These are phyloP conservation scores for Stephania japonica DNA, from an alignment of 164 flowering plant species.

Conservation along the genomic window DNA sequence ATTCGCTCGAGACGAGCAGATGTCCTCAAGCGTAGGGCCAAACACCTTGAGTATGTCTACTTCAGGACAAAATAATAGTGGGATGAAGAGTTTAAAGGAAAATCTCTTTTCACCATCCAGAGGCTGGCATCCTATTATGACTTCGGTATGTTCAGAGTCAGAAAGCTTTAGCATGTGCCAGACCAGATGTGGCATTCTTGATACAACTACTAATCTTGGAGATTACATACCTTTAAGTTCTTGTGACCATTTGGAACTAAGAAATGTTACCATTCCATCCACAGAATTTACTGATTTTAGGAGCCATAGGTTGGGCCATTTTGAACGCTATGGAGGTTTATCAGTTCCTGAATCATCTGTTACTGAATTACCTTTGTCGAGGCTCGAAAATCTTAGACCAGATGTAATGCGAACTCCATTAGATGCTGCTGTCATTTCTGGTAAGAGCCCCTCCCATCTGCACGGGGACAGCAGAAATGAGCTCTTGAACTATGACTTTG, in stretches of 20 bases:
- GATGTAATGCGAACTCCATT: neutral
- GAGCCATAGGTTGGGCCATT: neutral
- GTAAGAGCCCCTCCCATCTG: constrained; percentile 1
- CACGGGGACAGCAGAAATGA: neutral
- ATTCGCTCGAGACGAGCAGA: neutral
- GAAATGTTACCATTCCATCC: neutral
- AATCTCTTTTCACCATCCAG: constrained; percentile 2
- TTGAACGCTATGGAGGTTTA: constrained; percentile 1
- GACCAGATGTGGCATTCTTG: constrained; percentile 1
- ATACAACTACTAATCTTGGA: constrained; percentile 5
- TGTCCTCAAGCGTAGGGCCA: neutral
- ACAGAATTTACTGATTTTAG: constrained; percentile 3
- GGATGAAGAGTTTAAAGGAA: neutral
- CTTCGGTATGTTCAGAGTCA: neutral
- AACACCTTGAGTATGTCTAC: neutral
- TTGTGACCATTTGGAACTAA: constrained; percentile 3
- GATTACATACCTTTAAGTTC: constrained; percentile 16
- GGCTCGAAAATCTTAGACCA: constrained; percentile 2
- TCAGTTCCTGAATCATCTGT: constrained; percentile 2
- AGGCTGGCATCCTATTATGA: neutral
- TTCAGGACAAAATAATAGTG: neutral
- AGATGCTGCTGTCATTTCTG: constrained; percentile 1
- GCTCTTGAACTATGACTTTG: constrained; percentile 1
- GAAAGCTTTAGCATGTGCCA: neutral
- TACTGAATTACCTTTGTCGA: constrained; percentile 3